Evolutionary conservation across 2,329 filamentous ascomycete genomes (phyloP).

Genomic region (Fusarium mexicanum): DNA sequence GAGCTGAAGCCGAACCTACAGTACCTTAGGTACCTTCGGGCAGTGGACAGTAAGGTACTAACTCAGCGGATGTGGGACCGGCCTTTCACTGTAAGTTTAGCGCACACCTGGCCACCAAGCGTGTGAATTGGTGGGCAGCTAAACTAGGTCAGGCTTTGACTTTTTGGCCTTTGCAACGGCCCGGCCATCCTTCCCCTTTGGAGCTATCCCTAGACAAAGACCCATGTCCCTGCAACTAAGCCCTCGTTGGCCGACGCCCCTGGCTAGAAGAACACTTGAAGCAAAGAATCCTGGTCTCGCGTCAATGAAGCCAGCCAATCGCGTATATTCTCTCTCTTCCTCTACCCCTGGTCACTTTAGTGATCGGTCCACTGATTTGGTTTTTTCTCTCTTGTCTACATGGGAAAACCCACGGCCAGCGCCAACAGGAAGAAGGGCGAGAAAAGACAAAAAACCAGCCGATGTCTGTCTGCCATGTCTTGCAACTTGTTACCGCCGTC

Average conservation of each 20-base stretch:
- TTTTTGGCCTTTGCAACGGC: conserved; percentile 28
- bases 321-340: conserved; percentile 1
- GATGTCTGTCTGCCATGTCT: conserved; percentile 16
- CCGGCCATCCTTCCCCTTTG: conserved; percentile 7
- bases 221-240: conserved; percentile 16
- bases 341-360: conserved; percentile 9
- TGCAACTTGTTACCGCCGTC: neutral
- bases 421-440: conserved; percentile 12
- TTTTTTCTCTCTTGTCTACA: conserved; percentile 12
- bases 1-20: neutral
- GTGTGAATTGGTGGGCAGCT: neutral
- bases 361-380: conserved; percentile 29
- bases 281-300: conserved; percentile 32
- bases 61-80: neutral
- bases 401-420: conserved; percentile 20
- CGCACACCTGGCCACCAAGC: neutral
- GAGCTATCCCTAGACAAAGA: conserved; percentile 2
- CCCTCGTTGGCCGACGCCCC: conserved; percentile 27
- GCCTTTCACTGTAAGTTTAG: conserved; percentile 4
- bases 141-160: neutral
- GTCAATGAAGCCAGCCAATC: conserved; percentile 27
- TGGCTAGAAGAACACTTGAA: conserved; percentile 37
- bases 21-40: neutral
- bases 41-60: neutral
- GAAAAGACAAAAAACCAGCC: conserved; percentile 5